phyloP scores from a whole-genome alignment of 208 protist species.

The Trypanosoma rangeli region DNA sequence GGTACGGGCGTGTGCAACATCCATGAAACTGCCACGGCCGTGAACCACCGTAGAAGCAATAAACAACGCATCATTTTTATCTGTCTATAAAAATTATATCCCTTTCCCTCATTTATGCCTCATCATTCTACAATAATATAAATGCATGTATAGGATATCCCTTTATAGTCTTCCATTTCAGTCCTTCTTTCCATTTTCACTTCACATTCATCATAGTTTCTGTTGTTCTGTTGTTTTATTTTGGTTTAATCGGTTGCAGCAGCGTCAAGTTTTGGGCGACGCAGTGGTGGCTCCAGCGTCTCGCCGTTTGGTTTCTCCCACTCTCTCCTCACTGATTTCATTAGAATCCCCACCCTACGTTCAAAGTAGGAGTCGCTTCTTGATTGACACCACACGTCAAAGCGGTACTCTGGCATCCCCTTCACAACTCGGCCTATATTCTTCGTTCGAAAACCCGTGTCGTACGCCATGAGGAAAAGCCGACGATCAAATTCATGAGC shows the following conservation, averaged over 20 bases:
- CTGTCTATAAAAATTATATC: neutral
- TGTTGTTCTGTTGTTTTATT: slow-evolving; percentile 14
- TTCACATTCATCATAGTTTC: neutral
- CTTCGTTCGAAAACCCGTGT: slow-evolving; percentile 47
- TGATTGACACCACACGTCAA: slow-evolving; percentile 85
- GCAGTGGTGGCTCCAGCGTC: neutral
- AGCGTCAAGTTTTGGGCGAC: slow-evolving; percentile 21
- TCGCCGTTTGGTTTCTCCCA: slow-evolving; percentile 51
- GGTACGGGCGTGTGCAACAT: too few relatives aligned
- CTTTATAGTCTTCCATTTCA: neutral
- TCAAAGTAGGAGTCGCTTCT: slow-evolving; percentile 58
- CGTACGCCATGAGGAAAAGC: slow-evolving; percentile 77
- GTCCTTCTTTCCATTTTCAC: neutral
- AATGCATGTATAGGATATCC: neutral
- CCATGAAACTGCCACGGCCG: neutral
- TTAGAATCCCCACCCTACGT: slow-evolving; percentile 47
- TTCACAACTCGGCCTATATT: slow-evolving; percentile 47
- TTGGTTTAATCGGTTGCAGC: slow-evolving; percentile 6
- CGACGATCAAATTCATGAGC: slow-evolving; percentile 51
- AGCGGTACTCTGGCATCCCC: slow-evolving; percentile 63
- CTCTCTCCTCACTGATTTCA: slow-evolving; percentile 71
- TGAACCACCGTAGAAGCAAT: neutral
- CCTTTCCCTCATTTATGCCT: neutral
- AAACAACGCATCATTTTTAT: neutral
- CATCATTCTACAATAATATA: neutral